phyloP scores from a whole-genome alignment of 257 asterid genomes.

The Solanum tacnaense region DNA sequence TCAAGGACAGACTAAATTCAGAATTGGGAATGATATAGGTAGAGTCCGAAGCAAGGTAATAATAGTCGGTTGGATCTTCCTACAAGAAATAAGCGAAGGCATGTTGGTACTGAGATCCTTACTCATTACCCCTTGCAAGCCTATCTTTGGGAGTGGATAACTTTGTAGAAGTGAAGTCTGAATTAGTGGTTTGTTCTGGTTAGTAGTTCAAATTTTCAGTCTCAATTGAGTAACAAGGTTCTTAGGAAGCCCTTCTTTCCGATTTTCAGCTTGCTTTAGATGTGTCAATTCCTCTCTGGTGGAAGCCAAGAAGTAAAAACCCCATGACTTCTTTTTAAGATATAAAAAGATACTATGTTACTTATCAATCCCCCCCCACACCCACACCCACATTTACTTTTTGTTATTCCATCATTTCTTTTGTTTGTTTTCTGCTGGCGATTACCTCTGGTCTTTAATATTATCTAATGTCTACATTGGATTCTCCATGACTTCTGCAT shows the following conservation, averaged over 20 bases:
- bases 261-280: background rate
- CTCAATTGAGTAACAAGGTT: background rate
- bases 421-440: background rate
- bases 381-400: no score
- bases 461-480: background rate
- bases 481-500: background rate
- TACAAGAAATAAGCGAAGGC: background rate
- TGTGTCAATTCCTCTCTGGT: background rate
- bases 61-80: background rate
- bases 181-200: background rate
- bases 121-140: background rate
- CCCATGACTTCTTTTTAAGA: background rate
- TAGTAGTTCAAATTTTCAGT: background rate
- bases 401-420: background rate
- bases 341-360: background rate
- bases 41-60: background rate
- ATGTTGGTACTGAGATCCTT: background rate
- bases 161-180: background rate
- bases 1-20: background rate
- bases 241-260: background rate
- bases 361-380: background rate
- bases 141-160: background rate
- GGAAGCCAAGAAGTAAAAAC: background rate
- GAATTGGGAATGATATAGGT: background rate
- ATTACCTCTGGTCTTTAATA: background rate